Percentiles rank a stretch among this genome's conserved stretches.
phyloP scores from a whole-genome alignment of 192 early-diverging fungal species.

The Coemansia sp. region DNA sequence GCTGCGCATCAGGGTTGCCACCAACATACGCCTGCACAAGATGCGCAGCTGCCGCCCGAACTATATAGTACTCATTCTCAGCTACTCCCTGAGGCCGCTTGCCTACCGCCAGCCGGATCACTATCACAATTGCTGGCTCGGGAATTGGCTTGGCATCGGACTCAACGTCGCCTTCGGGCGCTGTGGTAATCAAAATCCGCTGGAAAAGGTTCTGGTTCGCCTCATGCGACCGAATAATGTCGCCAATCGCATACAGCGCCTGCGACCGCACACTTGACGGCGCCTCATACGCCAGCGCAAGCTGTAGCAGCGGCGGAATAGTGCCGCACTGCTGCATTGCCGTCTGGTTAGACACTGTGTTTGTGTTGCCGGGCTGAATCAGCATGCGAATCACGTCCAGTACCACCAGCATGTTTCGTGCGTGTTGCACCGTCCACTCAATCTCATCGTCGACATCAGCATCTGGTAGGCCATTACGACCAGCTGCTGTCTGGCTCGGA shows the following conservation, averaged over 20 bases:
- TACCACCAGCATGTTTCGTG: slow-evolving; percentile 82
- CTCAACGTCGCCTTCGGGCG: slow-evolving; percentile 33
- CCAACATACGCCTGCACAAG: slow-evolving; percentile 76
- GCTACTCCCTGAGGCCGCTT: slow-evolving; percentile 49
- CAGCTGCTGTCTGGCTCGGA: slow-evolving; percentile 51
- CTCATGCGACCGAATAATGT: slow-evolving; percentile 74
- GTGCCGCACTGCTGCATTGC: slow-evolving; percentile 84
- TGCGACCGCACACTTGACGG: slow-evolving; percentile 77
- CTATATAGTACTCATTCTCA: slow-evolving; percentile 62
- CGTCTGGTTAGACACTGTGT: slow-evolving; percentile 85
- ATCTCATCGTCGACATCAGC: slow-evolving; percentile 47
- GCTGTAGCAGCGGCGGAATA: slow-evolving; percentile 74
- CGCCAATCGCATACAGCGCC: slow-evolving; percentile 83
- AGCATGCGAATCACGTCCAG: slow-evolving; percentile 88
- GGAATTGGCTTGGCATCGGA: slow-evolving; percentile 56
- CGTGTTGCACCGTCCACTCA: slow-evolving; percentile 83
- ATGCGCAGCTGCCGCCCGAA: slow-evolving; percentile 83
- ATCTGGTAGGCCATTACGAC: slow-evolving; percentile 26
- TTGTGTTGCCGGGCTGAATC: slow-evolving; percentile 83
- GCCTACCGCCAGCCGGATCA: slow-evolving; percentile 77
- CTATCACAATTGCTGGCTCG: slow-evolving; percentile 75
- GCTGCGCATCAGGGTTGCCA: slow-evolving; percentile 84
- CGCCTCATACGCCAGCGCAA: slow-evolving; percentile 72
- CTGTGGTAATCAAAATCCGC: slow-evolving; percentile 66
- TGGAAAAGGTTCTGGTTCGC: slow-evolving; percentile 77